Percentiles rank a stretch among this genome's conserved stretches.
phyloP scores from a whole-genome alignment of 1,139 yeast genomes.

The Geotrichum armillariae region DNA sequence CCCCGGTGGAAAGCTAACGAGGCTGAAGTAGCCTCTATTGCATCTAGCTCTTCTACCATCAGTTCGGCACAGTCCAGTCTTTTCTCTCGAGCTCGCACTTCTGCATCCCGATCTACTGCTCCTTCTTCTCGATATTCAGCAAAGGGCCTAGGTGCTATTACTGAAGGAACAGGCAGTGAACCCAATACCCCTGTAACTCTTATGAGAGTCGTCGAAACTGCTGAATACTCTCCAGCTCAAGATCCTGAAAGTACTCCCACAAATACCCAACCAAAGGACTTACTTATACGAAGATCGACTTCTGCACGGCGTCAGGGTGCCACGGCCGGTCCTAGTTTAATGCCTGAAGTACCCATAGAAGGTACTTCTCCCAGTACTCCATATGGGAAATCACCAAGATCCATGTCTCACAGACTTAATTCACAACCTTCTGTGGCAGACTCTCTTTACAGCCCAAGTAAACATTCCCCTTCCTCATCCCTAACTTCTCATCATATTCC shows the following conservation, averaged over 20 bases:
- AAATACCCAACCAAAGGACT: not conserved
- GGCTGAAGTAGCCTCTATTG: not conserved
- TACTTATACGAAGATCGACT: not conserved
- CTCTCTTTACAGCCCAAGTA: not conserved
- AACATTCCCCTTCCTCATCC: not conserved
- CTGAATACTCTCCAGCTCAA: conserved; percentile 14
- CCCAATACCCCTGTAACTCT: conserved; percentile 1
- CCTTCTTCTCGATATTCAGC: conserved; percentile 9
- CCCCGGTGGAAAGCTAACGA: not conserved
- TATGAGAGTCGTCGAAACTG: conserved; percentile 11
- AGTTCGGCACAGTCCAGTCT: conserved; percentile 16
- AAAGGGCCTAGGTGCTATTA: not conserved
- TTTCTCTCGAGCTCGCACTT: conserved; percentile 1
- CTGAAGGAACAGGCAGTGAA: not conserved
- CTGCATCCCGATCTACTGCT: conserved; percentile 11
- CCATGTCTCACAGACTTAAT: not conserved
- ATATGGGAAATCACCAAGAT: not conserved
- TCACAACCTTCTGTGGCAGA: not conserved
- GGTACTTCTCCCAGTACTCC: conserved; percentile 1
- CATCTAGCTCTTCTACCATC: not conserved
- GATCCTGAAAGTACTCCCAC: not conserved
- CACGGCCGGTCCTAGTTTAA: conserved; percentile 4
- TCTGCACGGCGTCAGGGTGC: conserved; percentile 6
- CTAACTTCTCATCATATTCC: not conserved
- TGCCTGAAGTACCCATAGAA: conserved; percentile 11